Conservation (phyloP, 2,329 filamentous ascomycete species). For the Colletotrichum acutatum region DNA sequence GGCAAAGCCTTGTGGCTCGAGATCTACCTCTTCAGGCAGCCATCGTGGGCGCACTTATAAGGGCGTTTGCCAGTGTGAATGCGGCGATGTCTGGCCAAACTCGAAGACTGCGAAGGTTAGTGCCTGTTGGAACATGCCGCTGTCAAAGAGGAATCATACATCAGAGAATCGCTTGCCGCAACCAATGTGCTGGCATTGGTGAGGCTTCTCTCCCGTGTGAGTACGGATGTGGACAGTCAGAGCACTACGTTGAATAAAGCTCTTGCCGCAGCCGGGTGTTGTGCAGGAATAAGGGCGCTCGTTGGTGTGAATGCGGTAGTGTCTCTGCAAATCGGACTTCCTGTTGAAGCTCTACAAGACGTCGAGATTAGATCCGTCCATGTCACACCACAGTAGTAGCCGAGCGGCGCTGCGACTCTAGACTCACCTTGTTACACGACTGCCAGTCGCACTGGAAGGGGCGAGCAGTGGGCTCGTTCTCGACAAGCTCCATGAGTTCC, state of each 20-base stretch:
- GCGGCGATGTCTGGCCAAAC: slow-evolving; percentile 71
- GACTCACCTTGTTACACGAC: slow-evolving; percentile 68
- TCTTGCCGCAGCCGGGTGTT: slow-evolving; percentile 72
- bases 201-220: slow-evolving; percentile 78
- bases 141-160: slow-evolving; percentile 55
- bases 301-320: slow-evolving; percentile 79
- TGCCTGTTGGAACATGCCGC: slow-evolving; percentile 2
- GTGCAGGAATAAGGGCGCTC: slow-evolving; percentile 74
- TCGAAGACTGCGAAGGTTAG: slow-evolving; percentile 67
- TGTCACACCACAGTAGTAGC: background rate
- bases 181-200: slow-evolving; percentile 72
- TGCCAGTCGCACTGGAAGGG: slow-evolving; percentile 74
- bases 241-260: slow-evolving; percentile 77
- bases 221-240: slow-evolving; percentile 77
- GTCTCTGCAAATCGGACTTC: slow-evolving; percentile 76
- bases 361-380: slow-evolving; percentile 30
- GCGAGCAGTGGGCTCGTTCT: slow-evolving; percentile 70
- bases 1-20: background rate
- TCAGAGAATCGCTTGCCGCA: slow-evolving; percentile 78
- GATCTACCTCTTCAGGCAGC: slow-evolving; percentile 69
- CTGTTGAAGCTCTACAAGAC: slow-evolving; percentile 74
- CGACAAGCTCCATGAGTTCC: slow-evolving; percentile 74
- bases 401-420: background rate
- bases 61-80: slow-evolving; percentile 76
- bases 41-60: slow-evolving; percentile 70